phyloP scores from a whole-genome alignment of 805 yeast genomes.

The Cyberlindnera euphorbiae region DNA sequence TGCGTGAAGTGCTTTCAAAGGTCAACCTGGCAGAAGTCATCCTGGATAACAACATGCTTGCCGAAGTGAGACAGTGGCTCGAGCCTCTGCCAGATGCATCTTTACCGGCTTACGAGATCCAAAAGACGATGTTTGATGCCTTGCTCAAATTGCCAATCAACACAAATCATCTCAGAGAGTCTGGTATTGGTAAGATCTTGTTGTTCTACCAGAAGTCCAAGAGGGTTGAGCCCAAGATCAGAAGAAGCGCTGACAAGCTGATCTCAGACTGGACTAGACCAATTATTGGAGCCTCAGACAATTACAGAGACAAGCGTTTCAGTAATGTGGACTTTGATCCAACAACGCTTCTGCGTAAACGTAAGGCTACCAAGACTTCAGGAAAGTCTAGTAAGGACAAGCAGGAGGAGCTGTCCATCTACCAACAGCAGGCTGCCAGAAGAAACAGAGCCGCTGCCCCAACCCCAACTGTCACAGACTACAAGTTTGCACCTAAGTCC shows the following conservation, averaged over 20 bases:
- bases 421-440: constrained; percentile 87
- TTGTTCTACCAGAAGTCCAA: constrained; percentile 89
- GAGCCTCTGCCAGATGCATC: constrained; percentile 98
- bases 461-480: constrained; percentile 82
- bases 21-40: constrained; percentile 88
- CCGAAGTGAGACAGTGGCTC: constrained; percentile 92
- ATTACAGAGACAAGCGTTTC: constrained; percentile 82
- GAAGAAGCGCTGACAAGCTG: constrained; percentile 83
- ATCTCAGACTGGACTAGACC: constrained; percentile 99
- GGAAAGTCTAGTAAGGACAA: constrained; percentile 12
- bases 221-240: constrained; percentile 81
- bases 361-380: constrained; percentile 7
- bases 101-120: constrained; percentile 95
- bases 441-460: constrained; percentile 96
- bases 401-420: constrained; percentile 51
- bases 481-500: constrained; percentile 84
- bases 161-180: constrained; percentile 90
- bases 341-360: constrained; percentile 10
- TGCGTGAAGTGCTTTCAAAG: constrained; percentile 67
- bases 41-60: constrained; percentile 87
- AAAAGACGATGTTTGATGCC: constrained; percentile 76
- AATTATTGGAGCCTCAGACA: constrained; percentile 90
- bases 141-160: constrained; percentile 81
- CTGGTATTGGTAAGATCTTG: constrained; percentile 90
- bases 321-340: constrained; percentile 65